Evolutionary conservation across 2,329 filamentous ascomycete species (phyloP), one percentile per base, ranked within the genome.

Genomic region (Myrmaecium sp.): DNA sequence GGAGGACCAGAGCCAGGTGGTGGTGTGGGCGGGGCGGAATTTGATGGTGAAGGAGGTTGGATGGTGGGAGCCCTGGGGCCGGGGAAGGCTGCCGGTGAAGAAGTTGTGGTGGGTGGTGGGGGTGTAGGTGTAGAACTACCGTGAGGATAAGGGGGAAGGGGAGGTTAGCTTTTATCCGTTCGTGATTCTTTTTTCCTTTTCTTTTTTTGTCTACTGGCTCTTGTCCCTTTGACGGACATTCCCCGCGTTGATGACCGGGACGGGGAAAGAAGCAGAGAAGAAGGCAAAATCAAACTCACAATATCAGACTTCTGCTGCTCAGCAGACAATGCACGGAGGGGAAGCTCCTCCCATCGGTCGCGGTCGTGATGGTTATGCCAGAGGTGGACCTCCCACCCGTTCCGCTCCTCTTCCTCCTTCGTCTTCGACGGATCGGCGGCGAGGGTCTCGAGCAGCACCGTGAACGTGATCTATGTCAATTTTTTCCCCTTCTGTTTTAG

Each of bases 301-400:
- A n/a, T 7, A 20, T 20, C 18, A 20, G 18, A 7, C 7, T 7
- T 20, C n/a, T 7, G 18, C n/a, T n/a, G n/a, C 7, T 20, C 18
- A 20, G 21, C n/a, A 2, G 21, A 21, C 19, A 18, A 10, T 20
- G 23, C 29, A 5, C 18, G 6, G 5, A 31, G 18, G 12, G 17
- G 8, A 4, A 68, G 56, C 13, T 43, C 74, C 64, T 43, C 55
- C 66, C 60, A 84, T 55, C 51, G 52, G 33, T 70, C 64, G 59
- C 36, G 60, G 18, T 47, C 58, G 14, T 54, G 46, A 27, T 66
- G 64, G 38, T 76, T 72, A 34, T 80, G 69, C 80, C 82, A 92
- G 5, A 91, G 51, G 10, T 68, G 67, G 17, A 82, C 66, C 38
- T 89, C 66, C 74, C 79, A 89, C 41, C 33, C 65, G 53, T 5